Conservation (phyloP, 2,329 filamentous ascomycete species). For the Fragosphaeria purpurea region DNA sequence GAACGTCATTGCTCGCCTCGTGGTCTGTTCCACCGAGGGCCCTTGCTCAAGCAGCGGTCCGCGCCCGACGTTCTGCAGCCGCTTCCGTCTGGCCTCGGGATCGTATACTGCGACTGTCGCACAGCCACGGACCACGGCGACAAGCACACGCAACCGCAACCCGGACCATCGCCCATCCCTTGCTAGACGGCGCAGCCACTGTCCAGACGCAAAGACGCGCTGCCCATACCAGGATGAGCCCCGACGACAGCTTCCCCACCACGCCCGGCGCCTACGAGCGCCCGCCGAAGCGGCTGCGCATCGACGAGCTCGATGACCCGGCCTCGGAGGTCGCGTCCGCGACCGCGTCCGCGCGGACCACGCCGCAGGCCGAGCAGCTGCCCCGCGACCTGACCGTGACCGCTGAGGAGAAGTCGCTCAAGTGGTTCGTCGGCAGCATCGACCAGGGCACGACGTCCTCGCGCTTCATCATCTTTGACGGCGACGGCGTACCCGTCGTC, state of each 20-base stretch:
- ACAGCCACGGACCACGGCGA: no score
- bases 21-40: neutral
- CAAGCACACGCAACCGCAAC: no score
- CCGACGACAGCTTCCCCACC: slow-evolving; percentile 1
- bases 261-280: slow-evolving; percentile 3
- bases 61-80: no score
- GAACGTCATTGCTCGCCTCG: neutral
- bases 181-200: no score
- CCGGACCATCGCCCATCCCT: no score
- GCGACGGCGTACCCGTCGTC: slow-evolving; percentile 64
- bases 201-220: no score
- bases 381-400: slow-evolving; percentile 23
- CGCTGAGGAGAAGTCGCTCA: slow-evolving; percentile 20
- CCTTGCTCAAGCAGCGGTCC: no score
- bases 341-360: slow-evolving; percentile 6
- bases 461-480: slow-evolving; percentile 83
- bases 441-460: slow-evolving; percentile 88
- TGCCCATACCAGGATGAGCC: neutral
- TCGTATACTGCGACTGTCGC: no score
- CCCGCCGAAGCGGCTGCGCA: slow-evolving; percentile 7
- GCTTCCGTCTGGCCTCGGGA: no score
- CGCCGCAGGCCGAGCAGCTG: slow-evolving; percentile 14
- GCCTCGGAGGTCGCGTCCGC: slow-evolving; percentile 5
- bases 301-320: slow-evolving; percentile 8
- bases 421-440: slow-evolving; percentile 74